Evolutionary conservation across 495 filamentous ascomycete genomes (phyloP), one percentile per base, ranked within the genome.

Genomic region (Penicillium egyptiacum): DNA sequence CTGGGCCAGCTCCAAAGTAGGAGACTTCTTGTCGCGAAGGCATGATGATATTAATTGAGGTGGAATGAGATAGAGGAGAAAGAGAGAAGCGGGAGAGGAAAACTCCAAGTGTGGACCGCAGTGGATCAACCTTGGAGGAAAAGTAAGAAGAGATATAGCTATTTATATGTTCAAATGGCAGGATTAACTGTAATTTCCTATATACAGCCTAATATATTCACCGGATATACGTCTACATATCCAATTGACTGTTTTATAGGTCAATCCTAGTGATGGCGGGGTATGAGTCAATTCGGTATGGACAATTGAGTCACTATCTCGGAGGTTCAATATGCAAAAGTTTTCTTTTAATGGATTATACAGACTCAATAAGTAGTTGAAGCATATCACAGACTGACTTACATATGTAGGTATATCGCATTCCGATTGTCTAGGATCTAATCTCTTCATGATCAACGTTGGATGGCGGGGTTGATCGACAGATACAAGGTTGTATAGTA

Each of bases 1-100:
- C 91, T 42, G 92, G 92, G 53, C 92, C 92, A 23, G 92, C 92
- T 54, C 92, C 92, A 66, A 94, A 90, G 75, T 92, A 91, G 56
- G 80, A 72, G 64, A 91, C 78, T 62, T 91, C 83, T 70, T 81
- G 75, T 63, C 88, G 54, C 19, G 64, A 57, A 9, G 66, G 66
- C 66, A 69, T 69, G 53, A 46, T 62, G 51, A 22, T 35, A 12
- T 41, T 39, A 14, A 28, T 33, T 40, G 17, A 37, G 45, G 45
- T 28, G 6, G 45, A 50, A 12, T 43, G 49, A 31, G 25, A 37
- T 42, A 35, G 43, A 37, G 43, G 41, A 49, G 45, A 41, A 59
- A 52, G 35, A 48, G 52, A 43, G 30, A 40, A 41, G 37, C 41
- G 60, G 58, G 51, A 55, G 33, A 28, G 56, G 55, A 67, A 67